Evolutionary conservation across 805 yeast species (phyloP).

Genomic region (Hanseniaspora lachancei): DNA sequence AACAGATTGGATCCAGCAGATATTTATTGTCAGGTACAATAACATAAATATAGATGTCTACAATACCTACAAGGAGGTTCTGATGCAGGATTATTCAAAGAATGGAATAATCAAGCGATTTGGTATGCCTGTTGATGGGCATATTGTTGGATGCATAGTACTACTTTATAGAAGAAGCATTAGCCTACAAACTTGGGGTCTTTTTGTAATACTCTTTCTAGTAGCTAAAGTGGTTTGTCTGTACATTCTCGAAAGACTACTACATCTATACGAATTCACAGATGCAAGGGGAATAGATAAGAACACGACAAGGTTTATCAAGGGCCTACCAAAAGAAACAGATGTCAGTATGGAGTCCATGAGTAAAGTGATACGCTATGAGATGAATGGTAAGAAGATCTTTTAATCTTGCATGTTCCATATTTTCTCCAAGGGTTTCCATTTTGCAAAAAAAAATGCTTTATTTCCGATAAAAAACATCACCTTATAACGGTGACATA

Average conservation of each 20-base stretch:
- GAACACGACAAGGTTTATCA: constrained; percentile 2
- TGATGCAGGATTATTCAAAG: not conserved
- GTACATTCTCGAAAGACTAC: not conserved
- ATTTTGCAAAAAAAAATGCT: not conserved
- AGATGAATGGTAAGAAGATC: constrained; percentile 12
- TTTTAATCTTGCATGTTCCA: not conserved
- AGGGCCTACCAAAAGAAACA: not conserved
- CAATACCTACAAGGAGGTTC: not conserved
- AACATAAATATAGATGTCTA: not conserved
- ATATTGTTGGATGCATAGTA: constrained; percentile 5
- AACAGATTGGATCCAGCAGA: constrained; percentile 6
- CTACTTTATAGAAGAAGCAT: constrained; percentile 9
- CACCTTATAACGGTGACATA: not conserved
- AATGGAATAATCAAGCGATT: constrained; percentile 2
- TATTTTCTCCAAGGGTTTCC: not conserved
- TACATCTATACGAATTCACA: not conserved
- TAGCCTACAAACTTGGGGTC: not conserved
- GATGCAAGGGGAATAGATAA: not conserved
- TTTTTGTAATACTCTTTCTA: not conserved
- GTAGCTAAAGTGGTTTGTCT: not conserved
- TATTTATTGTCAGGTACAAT: constrained; percentile 9
- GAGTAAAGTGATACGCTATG: not conserved
- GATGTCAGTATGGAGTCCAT: not conserved
- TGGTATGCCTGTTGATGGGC: constrained; percentile 12
- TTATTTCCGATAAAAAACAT: not conserved